Evolutionary conservation across 768 basidiomycete species (phyloP), one percentile per base, ranked within the genome.

Genomic region (Russula sp.): DNA sequence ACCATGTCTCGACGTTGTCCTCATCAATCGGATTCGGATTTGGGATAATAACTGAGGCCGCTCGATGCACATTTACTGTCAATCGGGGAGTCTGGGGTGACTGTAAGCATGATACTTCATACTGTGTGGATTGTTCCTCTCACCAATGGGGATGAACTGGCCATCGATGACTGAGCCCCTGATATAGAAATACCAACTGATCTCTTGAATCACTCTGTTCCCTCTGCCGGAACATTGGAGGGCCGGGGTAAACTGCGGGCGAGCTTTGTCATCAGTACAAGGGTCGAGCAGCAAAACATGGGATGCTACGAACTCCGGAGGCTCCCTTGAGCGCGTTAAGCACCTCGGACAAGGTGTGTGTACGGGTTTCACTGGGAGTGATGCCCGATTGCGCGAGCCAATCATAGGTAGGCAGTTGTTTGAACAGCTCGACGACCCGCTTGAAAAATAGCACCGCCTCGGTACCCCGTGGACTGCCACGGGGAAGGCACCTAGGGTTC

Each of bases 301-400:
- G n/a, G n/a, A n/a, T 13, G 13, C 16, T 55, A 71, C 72, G 61
- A 44, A 83, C 86, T 34, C 82, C 85, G 5, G 81, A 82, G 38
- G 79, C 84, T 13, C 75, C 61, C 72, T 81, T 77, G 54, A 91
- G 75, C 3, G 87, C 89, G 42, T 79, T 71, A 13, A 79, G 78
- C 52, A 90, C 71, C 11, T 78, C 71, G 16, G 82, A 75, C 20
- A 89, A 79, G 0, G 83, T 83, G 72, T 84, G 85, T 0, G 88
- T 89, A 68, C 75, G 71, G 64, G 74, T 77, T 3, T 77, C 75
- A n/a, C 80, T 81, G 14, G 92, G 92, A 3, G 81, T 83, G 69
- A 94, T 93, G 28, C 90, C 90, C n/a, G 80, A 85, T 24, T 80
- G 75, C 16, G 78, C 75, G 46, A 94, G 84, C 83, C 83, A 91